phyloP scores from a whole-genome alignment of 441 rosid species.

The Flueggea neowawraea region DNA sequence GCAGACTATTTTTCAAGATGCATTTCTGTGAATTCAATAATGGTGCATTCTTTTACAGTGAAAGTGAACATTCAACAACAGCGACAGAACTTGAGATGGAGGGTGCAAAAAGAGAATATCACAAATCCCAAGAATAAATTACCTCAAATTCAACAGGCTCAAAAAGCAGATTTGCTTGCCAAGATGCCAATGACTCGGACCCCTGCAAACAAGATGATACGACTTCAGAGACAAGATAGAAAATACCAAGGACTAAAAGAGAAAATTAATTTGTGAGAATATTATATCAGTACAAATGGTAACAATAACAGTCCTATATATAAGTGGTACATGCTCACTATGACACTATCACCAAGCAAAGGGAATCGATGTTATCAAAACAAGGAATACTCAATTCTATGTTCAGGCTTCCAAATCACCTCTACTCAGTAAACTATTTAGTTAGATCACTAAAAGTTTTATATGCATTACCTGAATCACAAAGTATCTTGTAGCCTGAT shows the following conservation, averaged over 20 bases:
- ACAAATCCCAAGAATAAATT: conserved; percentile 8
- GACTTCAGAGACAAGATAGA: not conserved
- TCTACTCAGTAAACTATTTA: no score
- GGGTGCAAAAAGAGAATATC: not conserved
- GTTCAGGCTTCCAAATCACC: no score
- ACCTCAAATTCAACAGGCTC: conserved; percentile 95
- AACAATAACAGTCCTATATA: no score
- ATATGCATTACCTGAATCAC: conserved; percentile 67
- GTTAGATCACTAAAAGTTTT: no score
- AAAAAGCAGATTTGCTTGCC: conserved; percentile 95
- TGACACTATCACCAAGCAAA: no score
- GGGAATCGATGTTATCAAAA: no score
- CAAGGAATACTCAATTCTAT: no score
- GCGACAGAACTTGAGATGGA: no score
- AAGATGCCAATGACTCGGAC: conserved; percentile 87
- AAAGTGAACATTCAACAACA: no score
- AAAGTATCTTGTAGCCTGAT: conserved; percentile 73
- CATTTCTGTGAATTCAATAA: not conserved
- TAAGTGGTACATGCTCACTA: no score
- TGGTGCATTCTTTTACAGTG: not conserved
- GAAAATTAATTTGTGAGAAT: not conserved
- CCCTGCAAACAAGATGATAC: conserved; percentile 46
- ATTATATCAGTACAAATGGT: no score
- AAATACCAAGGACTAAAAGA: not conserved
- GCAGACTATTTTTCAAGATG: not conserved